Evolutionary conservation across 805 yeast species (phyloP).

Genomic region (Metschnikowia kunwiensis): DNA sequence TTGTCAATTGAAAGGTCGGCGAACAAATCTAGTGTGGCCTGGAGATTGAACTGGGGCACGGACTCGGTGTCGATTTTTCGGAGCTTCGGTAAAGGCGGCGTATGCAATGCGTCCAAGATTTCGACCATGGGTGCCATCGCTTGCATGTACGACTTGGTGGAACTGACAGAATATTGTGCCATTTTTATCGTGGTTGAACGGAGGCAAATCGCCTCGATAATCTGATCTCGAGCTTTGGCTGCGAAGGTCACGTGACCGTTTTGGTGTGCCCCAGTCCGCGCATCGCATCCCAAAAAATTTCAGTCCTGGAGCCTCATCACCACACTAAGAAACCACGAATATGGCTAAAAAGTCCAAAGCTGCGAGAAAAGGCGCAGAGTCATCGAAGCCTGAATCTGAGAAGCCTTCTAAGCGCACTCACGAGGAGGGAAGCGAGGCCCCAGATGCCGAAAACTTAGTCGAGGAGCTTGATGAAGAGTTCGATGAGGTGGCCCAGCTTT

Average conservation of each 20-base stretch:
- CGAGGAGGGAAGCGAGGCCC: slow-evolving; percentile 28
- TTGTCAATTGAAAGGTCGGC: slow-evolving; percentile 35
- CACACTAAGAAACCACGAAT: background rate
- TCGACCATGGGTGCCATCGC: slow-evolving; percentile 75
- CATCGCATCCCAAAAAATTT: slow-evolving; percentile 18
- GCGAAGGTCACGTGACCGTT: slow-evolving; percentile 1
- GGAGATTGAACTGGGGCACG: slow-evolving; percentile 25
- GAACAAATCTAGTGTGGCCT: slow-evolving; percentile 35
- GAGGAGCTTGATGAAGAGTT: slow-evolving; percentile 55
- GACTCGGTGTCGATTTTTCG: slow-evolving; percentile 41
- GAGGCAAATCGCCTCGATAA: background rate
- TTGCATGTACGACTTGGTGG: slow-evolving; percentile 73
- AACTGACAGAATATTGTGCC: slow-evolving; percentile 47
- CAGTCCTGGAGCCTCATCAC: slow-evolving; percentile 1
- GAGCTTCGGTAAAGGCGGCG: slow-evolving; percentile 18
- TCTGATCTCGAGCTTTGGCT: background rate
- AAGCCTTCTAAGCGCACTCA: slow-evolving; percentile 23
- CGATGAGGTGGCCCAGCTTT: slow-evolving; percentile 53
- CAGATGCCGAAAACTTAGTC: slow-evolving; percentile 40
- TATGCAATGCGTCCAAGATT: slow-evolving; percentile 25
- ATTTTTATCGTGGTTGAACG: slow-evolving; percentile 14
- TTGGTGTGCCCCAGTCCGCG: slow-evolving; percentile 2
- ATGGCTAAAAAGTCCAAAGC: slow-evolving; percentile 9
- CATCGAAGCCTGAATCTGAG: background rate
- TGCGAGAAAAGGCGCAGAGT: slow-evolving; percentile 1